phyloP scores from a whole-genome alignment of 805 yeast genomes.

The Maudiozyma turicensis region DNA sequence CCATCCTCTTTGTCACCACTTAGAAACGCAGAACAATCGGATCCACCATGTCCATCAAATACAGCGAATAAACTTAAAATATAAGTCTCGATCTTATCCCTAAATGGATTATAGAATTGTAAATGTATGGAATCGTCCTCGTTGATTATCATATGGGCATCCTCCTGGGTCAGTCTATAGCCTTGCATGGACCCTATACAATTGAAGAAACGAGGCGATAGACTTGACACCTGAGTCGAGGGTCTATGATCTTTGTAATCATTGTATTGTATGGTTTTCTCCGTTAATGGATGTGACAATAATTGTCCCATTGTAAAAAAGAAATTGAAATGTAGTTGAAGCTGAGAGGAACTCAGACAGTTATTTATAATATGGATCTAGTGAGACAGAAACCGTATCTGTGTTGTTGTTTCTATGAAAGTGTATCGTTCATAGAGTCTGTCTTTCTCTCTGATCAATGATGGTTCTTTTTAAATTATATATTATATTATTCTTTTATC shows the following conservation, averaged over 20 bases:
- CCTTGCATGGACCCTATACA: slow-evolving; percentile 74
- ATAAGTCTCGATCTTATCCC: slow-evolving; percentile 17
- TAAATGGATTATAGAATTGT: slow-evolving; percentile 22
- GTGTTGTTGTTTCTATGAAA: too few species aligned
- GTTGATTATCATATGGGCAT: slow-evolving; percentile 51
- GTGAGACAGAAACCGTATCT: too few species aligned
- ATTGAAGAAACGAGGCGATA: slow-evolving; percentile 37
- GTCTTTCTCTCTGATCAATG: too few species aligned
- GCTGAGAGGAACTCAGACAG: too few species aligned
- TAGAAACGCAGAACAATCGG: slow-evolving; percentile 46
- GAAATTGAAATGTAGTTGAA: too few species aligned
- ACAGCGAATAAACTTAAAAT: slow-evolving; percentile 49
- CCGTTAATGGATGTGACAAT: slow-evolving; percentile 65
- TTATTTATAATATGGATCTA: too few species aligned
- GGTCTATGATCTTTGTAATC: slow-evolving; percentile 23
- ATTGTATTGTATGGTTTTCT: slow-evolving; percentile 44
- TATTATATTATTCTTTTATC: too few species aligned
- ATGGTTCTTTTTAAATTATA: too few species aligned
- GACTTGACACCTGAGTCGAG: slow-evolving; percentile 5
- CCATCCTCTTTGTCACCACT: slow-evolving; percentile 23
- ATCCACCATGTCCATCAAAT: slow-evolving; percentile 80
- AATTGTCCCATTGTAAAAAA: slow-evolving; percentile 54
- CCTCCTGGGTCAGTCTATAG: slow-evolving; percentile 65
- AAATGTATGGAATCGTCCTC: slow-evolving; percentile 33
- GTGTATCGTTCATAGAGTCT: too few species aligned